These are phyloP conservation scores for Rhamnella rubrinervis DNA, from an alignment of 331 rosid genomes.

Conservation along the genomic window DNA sequence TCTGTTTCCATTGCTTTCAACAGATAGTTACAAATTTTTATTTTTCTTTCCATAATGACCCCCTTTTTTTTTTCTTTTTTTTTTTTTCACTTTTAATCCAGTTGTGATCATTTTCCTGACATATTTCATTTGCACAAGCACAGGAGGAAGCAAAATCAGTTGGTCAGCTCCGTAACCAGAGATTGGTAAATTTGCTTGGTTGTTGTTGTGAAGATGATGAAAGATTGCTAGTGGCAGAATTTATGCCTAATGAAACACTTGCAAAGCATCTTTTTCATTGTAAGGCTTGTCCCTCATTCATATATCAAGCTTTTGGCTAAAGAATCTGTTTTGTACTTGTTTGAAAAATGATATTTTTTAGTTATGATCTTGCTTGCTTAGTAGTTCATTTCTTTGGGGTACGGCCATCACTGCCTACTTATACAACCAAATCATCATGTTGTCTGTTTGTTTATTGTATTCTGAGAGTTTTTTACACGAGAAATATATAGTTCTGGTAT, in stretches of 20 bases:
- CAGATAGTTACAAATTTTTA: background rate
- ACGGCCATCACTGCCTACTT: too few species aligned
- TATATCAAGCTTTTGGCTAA: background rate
- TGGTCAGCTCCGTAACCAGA: slow-evolving; percentile 76
- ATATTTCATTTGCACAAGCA: slow-evolving; percentile 18
- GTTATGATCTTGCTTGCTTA: too few species aligned
- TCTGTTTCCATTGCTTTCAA: too few species aligned
- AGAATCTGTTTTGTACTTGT: background rate
- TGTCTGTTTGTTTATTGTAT: background rate
- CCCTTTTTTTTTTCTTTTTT: too few species aligned
- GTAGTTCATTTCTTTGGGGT: too few species aligned
- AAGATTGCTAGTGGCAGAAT: slow-evolving; percentile 84
- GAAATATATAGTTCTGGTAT: background rate
- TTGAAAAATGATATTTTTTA: too few species aligned
- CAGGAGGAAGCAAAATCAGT: slow-evolving; percentile 87
- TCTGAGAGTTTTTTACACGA: background rate
- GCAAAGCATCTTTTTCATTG: slow-evolving; percentile 89
- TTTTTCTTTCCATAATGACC: background rate
- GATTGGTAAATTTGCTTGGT: slow-evolving; percentile 77
- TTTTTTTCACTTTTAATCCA: background rate
- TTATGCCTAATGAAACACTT: slow-evolving; percentile 80
- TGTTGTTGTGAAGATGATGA: slow-evolving; percentile 78
- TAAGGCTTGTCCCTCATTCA: slow-evolving; percentile 33
- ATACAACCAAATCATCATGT: too few species aligned
- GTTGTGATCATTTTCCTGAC: background rate